Evolutionary conservation across 2,329 filamentous ascomycete species (phyloP), one percentile per base, ranked within the genome.

Genomic region (Exophiala sp.): DNA sequence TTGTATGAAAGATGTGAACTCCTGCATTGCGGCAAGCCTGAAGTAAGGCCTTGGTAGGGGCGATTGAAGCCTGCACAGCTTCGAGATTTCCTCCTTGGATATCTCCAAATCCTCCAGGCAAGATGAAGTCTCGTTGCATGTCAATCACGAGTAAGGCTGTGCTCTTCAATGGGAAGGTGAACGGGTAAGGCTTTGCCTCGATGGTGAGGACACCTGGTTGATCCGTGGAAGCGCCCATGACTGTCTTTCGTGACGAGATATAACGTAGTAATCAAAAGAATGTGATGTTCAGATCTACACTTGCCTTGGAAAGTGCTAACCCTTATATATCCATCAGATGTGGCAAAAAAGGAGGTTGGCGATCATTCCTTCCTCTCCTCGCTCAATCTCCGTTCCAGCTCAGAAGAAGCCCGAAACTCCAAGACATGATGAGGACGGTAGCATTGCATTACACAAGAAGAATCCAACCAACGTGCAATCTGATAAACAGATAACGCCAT

Each of bases 191-290:
- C 55, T 72, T 69, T 35, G 65, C 68, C 47, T 99, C 94, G 62
- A 97, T 83, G 66, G 97, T 91, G 67, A 99, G 89, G 75, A 89
- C 91, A 58, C 91, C 91, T 4, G 71, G 67, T 9, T 45, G 34
- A 38, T 50, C 46, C 34, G 68, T 67, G 5, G 68, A 57, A 42
- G 68, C 66, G 20, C 61, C 64, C 56, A 58, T 58, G 11, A 12
- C 38, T 32, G 33, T 29, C 3, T 29, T 29, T 4, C 5, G 24
- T 29, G 24, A 5, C 24, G 24, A 4, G 4, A 8, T 29, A 5
- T 11, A 5, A n/a, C 29, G 24, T 33, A 40, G 40, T 2, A 4
- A 29, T 1, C 3, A 29, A 8, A 4, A 8, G 5, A 8, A 29
- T 29, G 24, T 29, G 24, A 29, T 29, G 24, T 8, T 29, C 5